Evolutionary conservation across 139 green algal species (phyloP).

Genomic region (Yamagishiella unicocca): DNA sequence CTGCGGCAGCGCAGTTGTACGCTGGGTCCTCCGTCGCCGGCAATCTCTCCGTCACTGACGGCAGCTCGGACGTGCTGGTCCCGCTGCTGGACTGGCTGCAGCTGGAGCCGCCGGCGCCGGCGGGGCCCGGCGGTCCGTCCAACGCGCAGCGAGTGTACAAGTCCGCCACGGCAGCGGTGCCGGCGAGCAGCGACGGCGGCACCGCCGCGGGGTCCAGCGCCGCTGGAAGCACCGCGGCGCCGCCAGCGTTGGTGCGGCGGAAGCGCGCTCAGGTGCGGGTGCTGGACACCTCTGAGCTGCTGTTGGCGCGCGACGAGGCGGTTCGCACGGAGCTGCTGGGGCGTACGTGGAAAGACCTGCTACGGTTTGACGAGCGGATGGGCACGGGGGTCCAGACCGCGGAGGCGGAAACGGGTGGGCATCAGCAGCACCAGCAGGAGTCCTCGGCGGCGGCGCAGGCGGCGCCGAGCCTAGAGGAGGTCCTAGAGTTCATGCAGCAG

Average conservation of each 20-base stretch:
- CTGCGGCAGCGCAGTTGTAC: slow-evolving; percentile 7
- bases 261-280: not conserved
- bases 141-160: slow-evolving; percentile 9
- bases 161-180: not conserved
- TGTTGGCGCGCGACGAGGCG: slow-evolving; percentile 43
- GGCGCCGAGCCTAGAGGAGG: not conserved
- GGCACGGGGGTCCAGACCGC: not conserved
- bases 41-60: not conserved
- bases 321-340: slow-evolving; percentile 44
- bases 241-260: not conserved
- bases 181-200: not conserved
- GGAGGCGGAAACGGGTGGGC: not conserved
- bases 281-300: slow-evolving; percentile 33
- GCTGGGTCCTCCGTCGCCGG: not conserved
- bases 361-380: slow-evolving; percentile 35
- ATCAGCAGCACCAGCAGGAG: slow-evolving; percentile 13
- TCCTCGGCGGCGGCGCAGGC: not conserved
- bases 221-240: not conserved
- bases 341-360: slow-evolving; percentile 30
- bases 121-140: not conserved
- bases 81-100: slow-evolving; percentile 4
- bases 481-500: not conserved
- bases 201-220: not conserved
- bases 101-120: not conserved
- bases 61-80: not conserved